Percentiles rank a stretch among this genome's conserved stretches.
Evolutionary conservation across 208 protist genomes (phyloP).

Genomic region (Angomonas ambiguus): DNA sequence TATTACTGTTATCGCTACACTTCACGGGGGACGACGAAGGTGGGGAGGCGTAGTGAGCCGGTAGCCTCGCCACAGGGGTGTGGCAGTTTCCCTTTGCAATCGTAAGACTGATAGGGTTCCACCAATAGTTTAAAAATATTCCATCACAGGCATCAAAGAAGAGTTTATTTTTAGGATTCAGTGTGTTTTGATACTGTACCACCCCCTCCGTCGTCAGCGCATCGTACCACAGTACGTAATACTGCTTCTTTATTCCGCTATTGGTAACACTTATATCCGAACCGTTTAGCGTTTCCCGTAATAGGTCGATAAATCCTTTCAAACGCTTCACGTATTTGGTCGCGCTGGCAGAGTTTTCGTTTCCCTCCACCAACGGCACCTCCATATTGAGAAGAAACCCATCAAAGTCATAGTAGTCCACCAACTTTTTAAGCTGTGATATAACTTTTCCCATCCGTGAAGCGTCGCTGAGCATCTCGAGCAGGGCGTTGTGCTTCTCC

Average conservation of each 20-base stretch:
- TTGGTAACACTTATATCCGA: background rate
- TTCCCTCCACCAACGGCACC: slow-evolving; percentile 14
- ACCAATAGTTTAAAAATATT: slow-evolving; percentile 90
- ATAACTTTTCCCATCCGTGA: slow-evolving; percentile 37
- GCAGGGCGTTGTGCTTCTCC: slow-evolving; percentile 20
- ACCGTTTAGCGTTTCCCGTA: slow-evolving; percentile 13
- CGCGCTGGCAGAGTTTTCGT: background rate
- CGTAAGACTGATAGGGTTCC: slow-evolving; percentile 47
- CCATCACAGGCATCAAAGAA: slow-evolving; percentile 84
- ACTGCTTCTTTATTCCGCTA: background rate
- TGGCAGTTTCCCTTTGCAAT: slow-evolving; percentile 10
- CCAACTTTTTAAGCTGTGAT: slow-evolving; percentile 48
- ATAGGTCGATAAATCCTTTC: background rate
- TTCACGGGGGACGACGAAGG: background rate
- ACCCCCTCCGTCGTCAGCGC: slow-evolving; percentile 55
- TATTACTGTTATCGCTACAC: background rate
- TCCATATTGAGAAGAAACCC: slow-evolving; percentile 93
- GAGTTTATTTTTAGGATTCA: slow-evolving; percentile 65
- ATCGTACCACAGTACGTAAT: slow-evolving; percentile 90
- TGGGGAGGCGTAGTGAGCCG: no score
- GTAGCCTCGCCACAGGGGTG: no score
- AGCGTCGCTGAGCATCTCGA: slow-evolving; percentile 34
- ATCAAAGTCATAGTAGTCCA: slow-evolving; percentile 79
- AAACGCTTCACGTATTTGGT: background rate
- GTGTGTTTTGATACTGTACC: slow-evolving; percentile 73